Conservation (phyloP, 192 early-diverging fungal species). For the Mortierella alpina region DNA sequence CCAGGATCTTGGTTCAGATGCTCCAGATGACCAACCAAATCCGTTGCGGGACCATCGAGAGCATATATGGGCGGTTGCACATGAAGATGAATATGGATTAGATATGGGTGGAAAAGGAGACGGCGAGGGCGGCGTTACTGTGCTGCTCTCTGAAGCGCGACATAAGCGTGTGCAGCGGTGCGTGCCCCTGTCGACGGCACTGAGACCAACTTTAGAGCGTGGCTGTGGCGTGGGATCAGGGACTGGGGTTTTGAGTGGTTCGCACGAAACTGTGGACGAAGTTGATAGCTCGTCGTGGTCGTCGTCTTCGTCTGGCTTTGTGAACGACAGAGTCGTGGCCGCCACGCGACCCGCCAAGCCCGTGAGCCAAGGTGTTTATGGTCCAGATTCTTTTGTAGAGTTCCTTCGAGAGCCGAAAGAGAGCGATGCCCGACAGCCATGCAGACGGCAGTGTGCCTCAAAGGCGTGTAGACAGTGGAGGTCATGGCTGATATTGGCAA, state of each 20-base stretch:
- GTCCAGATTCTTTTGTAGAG: slow-evolving; percentile 14
- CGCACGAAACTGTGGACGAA: too few relatives aligned
- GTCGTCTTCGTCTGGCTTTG: too few relatives aligned
- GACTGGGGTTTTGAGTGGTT: too few relatives aligned
- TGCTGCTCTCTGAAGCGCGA: not conserved
- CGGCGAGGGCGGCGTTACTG: not conserved
- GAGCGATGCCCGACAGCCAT: not conserved
- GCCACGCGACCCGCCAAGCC: not conserved
- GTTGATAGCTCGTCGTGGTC: too few relatives aligned
- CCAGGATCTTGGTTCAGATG: not conserved
- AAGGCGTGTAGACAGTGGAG: slow-evolving; percentile 1
- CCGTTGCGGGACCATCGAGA: slow-evolving; percentile 6
- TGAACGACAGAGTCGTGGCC: not conserved
- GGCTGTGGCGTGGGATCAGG: too few relatives aligned
- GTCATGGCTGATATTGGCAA: not conserved
- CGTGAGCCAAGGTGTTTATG: slow-evolving; percentile 7
- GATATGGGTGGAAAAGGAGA: not conserved
- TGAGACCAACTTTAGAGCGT: not conserved
- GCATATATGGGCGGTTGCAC: slow-evolving; percentile 18
- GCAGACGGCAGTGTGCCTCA: not conserved
- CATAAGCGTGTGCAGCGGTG: not conserved
- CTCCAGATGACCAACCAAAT: too few relatives aligned
- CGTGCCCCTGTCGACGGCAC: not conserved
- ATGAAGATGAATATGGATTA: slow-evolving; percentile 15
- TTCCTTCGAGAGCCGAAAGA: not conserved